Evolutionary conservation across 768 basidiomycete genomes (phyloP), one percentile per base, ranked within the genome.

Genomic region (Naganishia friedmannii): DNA sequence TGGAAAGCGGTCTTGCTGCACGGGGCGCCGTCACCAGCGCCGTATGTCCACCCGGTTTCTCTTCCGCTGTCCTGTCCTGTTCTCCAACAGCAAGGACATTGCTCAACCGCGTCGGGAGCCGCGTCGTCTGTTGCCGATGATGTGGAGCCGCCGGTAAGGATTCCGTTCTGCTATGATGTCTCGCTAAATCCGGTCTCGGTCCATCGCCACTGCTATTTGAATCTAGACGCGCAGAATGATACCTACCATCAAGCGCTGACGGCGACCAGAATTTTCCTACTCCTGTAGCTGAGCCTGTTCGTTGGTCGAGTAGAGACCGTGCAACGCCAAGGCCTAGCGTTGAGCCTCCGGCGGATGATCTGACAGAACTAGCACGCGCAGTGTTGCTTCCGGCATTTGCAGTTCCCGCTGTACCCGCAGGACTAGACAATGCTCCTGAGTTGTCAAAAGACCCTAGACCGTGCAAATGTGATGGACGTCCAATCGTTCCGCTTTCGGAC

Each of bases 331-430:
- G 77, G 3, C 77, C 78, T 21, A 81, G 68, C 15, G 79, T 79
- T 5, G 78, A 78, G 1, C 76, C 78, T 19, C 76, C 77, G 2
- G 66, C 51, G 0, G 67, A 68, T 10, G 66, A 68, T 42, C 77
- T 71, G 0, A 77, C 71, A 17, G 76, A 77, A 65, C 78, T 79
- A 6, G 80, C 78, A 26, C 78, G 73, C 4, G 77, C 80, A 0
- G 78, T 79, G 7, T 78, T 70, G 63, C 78, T 79, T 3, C 77
- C 77, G 0, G 69, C 72, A 3, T 74, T 74, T 32, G 66, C 74
- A 7, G 78, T 78, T 19, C 74, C 79, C 23, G 70, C 73, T 3
- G 79, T 79, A 13, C 74, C 78, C 0, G 76, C 66, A 1, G 80
- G 80, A 77, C 79, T 79, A 0, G 78, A 76, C 73, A 76, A 71